Percentiles rank a stretch among this genome's conserved stretches.
These are phyloP conservation scores for Limnomonas spitsbergensis DNA, from an alignment of 139 green algal genomes.

Conservation along the genomic window DNA sequence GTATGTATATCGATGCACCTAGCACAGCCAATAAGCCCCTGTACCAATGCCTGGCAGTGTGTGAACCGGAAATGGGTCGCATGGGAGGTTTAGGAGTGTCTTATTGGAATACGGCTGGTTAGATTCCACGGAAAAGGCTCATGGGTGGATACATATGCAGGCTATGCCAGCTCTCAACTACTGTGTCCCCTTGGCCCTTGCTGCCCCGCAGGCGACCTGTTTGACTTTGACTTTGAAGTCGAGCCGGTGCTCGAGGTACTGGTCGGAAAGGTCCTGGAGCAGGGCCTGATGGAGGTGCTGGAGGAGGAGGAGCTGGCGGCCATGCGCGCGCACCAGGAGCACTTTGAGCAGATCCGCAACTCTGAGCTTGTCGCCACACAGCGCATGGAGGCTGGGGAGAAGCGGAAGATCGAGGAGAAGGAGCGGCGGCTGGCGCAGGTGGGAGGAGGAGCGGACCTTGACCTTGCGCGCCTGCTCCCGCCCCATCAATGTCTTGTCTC, in stretches of 20 bases:
- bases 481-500: too few relatives aligned
- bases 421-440: conserved; percentile 37
- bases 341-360: conserved; percentile 76
- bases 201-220: conserved; percentile 66
- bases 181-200: too few relatives aligned
- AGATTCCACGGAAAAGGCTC: too few relatives aligned
- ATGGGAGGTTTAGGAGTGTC: too few relatives aligned
- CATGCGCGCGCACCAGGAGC: conserved; percentile 75
- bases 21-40: too few relatives aligned
- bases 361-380: conserved; percentile 79
- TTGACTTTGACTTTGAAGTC: conserved; percentile 90
- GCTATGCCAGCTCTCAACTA: too few relatives aligned
- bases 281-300: conserved; percentile 84
- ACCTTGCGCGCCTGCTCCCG: not conserved
- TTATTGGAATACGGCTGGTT: too few relatives aligned
- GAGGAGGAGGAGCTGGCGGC: conserved; percentile 85
- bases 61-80: too few relatives aligned
- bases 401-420: conserved; percentile 50
- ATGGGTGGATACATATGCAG: too few relatives aligned
- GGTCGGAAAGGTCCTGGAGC: conserved; percentile 85
- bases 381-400: conserved; percentile 81
- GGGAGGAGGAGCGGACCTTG: too few relatives aligned
- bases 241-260: conserved; percentile 84
- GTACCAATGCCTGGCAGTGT: too few relatives aligned
- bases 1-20: too few relatives aligned